phyloP scores from a whole-genome alignment of 2,329 filamentous ascomycete species.

The Amauroascus niger region DNA sequence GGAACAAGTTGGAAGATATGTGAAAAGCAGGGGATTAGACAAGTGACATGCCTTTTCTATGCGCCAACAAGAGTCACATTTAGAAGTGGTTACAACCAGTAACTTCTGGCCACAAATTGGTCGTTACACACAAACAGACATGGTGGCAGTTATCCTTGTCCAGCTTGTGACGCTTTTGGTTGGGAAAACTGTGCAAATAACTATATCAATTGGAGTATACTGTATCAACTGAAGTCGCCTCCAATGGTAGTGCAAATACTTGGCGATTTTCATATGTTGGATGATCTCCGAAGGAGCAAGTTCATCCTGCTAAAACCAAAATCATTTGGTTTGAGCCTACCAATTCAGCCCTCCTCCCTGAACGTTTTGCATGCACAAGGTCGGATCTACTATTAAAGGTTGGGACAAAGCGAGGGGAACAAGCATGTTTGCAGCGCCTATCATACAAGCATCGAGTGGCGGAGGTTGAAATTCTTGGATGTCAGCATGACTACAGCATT shows the following conservation, averaged over 20 bases:
- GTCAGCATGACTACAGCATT: not conserved
- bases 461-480: not conserved
- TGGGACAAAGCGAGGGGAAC: not conserved
- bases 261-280: too few relatives aligned
- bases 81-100: not conserved
- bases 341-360: not conserved
- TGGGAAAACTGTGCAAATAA: too few relatives aligned
- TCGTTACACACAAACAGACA: not conserved
- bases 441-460: not conserved
- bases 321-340: not conserved
- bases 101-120: not conserved
- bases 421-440: not conserved
- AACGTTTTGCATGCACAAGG: not conserved
- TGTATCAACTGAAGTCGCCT: too few relatives aligned
- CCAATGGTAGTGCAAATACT: too few relatives aligned
- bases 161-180: too few relatives aligned
- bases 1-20: conserved; percentile 52
- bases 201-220: too few relatives aligned
- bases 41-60: conserved; percentile 34
- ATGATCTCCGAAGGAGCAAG: too few relatives aligned
- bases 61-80: not conserved
- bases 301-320: not conserved
- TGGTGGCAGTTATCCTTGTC: too few relatives aligned
- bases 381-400: not conserved
- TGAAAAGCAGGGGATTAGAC: conserved; percentile 51